Base-by-base conservation (phyloP, 2,329 filamentous ascomycete genomes). In the Eutypa lata region DNA sequence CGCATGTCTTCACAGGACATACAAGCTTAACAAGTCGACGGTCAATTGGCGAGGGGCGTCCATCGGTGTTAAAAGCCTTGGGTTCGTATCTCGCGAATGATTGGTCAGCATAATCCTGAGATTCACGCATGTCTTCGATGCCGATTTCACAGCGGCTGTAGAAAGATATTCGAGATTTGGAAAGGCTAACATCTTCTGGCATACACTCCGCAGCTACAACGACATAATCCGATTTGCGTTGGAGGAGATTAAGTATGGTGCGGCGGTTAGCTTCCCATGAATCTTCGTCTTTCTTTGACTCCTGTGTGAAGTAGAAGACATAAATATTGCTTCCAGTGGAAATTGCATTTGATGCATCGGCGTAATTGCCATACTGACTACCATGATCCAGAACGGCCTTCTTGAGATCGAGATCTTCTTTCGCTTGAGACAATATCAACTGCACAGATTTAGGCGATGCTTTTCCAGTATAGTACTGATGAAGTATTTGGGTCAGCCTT, bases 191-290 rank as follows among this genome's bases (percentile, higher is more conserved):
- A 31, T 55, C 22, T 3, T 37, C 35, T 3, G 43, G 13, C 11
- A 7, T 6, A 21, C 53, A 55, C 26, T 52, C 26, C 2, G 53
- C 53, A 3, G 24, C 53, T 13, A 24, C 53, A 35, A 55, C 53
- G 2, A 52, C 13, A n/a, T 55, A 55, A 24, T 55, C 47, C 10
- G 53, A 37, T 40, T 52, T 55, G 16, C 53, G 53, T 22, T 33
- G 26, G 14, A 55, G 50, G 10, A 55, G 43, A 13, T 47, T 55
- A 4, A 31, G 19, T 13, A 55, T 2, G n/a, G 52, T 52, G 7
- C 22, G 2, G n/a, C 33, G 24, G 22, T 52, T 55, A 2, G 50
- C 21, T n/a, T 44, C 28, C 50, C 53, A 55, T 1, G 43, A 38
- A 7, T 45, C 26, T 5, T 28, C 31, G 3, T 54, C 53, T 35